Evolutionary conservation across 345 rosid genomes (phyloP), one percentile per base, ranked within the genome.

Genomic region (Hibiscus trionum): DNA sequence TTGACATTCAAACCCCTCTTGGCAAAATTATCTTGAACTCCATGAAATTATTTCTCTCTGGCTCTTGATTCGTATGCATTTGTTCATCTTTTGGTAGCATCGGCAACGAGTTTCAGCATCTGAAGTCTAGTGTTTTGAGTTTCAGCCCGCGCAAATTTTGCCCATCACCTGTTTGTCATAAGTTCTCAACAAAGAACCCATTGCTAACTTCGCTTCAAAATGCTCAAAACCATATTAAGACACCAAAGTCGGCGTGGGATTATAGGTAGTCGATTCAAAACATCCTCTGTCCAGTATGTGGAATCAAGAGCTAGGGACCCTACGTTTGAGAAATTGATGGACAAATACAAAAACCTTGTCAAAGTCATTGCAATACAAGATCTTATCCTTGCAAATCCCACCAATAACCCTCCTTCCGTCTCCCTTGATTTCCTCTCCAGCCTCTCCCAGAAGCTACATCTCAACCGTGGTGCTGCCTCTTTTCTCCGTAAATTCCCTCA

Each of bases 281-380:
- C 96, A 21, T 88, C 93, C 6, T 88, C 97, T 17, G 91, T 86
- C 61, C 86, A 81, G 75, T 87, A 88, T 61, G 97, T 92, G 1
- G 93, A 88, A 47, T 86, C 90, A 0, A 84, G 97, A 79, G 79
- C 84, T 65, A 81, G 97, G 81, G 93, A 92, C 73, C 77, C 97
- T 52, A 85, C 91, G 2, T 89, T 95, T 71, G 93, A 92, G 82
- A 95, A 95, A 74, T 76, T 88, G 37, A 90, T 95, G 97, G 94
- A 89, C 79, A 90, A 83, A 74, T 87, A 95, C 86, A 95, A 92
- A 77, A 86, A 92, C 85, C 84, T 88, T 70, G 53, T 82, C 79
- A 92, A 88, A 69, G 96, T 92, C 76, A 78, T 87, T 24, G 87
- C 90, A 14, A 77, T 90, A 21, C 97, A 92, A 79, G 96, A 95